These are phyloP conservation scores for Gastrolobium bilobum DNA, from an alignment of 306 rosid genomes.

Conservation along the genomic window DNA sequence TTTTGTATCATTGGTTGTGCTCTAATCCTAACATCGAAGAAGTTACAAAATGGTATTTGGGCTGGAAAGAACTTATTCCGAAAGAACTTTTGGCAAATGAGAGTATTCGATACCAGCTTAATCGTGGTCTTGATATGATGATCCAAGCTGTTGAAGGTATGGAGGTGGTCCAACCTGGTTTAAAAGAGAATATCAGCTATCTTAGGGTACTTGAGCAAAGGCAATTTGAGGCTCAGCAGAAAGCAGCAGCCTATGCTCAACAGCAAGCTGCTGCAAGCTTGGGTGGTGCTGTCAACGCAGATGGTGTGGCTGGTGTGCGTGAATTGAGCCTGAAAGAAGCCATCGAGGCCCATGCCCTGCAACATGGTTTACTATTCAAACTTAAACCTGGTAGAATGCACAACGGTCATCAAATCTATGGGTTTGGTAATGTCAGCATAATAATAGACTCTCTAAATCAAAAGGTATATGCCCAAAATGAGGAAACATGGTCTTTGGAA, in stretches of 20 bases:
- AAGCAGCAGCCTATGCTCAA: slow-evolving; percentile 73
- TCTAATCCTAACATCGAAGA: slow-evolving; percentile 88
- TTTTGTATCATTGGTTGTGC: slow-evolving; percentile 85
- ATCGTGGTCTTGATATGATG: slow-evolving; percentile 92
- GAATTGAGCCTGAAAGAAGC: slow-evolving; percentile 92
- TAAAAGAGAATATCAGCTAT: slow-evolving; percentile 84
- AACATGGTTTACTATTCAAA: slow-evolving; percentile 75
- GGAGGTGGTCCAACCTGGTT: slow-evolving; percentile 93
- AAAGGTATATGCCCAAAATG: slow-evolving; percentile 79
- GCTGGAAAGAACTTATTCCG: slow-evolving; percentile 92
- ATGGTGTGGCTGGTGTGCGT: slow-evolving; percentile 56
- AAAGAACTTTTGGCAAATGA: slow-evolving; percentile 86
- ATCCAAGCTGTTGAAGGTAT: slow-evolving; percentile 85
- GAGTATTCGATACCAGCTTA: slow-evolving; percentile 76
- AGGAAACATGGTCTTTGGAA: slow-evolving; percentile 75
- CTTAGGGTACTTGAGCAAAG: slow-evolving; percentile 83
- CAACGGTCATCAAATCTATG: slow-evolving; percentile 86
- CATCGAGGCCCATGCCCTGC: slow-evolving; percentile 83
- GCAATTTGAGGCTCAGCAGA: slow-evolving; percentile 94
- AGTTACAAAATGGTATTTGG: slow-evolving; percentile 85
- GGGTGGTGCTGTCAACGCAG: slow-evolving; percentile 60
- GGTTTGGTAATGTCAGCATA: slow-evolving; percentile 83
- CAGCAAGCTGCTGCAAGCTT: slow-evolving; percentile 71
- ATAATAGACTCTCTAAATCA: slow-evolving; percentile 73
- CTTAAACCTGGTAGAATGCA: slow-evolving; percentile 84